Conservation (phyloP, 2,329 filamentous ascomycete species). For the Periconia sp. region DNA sequence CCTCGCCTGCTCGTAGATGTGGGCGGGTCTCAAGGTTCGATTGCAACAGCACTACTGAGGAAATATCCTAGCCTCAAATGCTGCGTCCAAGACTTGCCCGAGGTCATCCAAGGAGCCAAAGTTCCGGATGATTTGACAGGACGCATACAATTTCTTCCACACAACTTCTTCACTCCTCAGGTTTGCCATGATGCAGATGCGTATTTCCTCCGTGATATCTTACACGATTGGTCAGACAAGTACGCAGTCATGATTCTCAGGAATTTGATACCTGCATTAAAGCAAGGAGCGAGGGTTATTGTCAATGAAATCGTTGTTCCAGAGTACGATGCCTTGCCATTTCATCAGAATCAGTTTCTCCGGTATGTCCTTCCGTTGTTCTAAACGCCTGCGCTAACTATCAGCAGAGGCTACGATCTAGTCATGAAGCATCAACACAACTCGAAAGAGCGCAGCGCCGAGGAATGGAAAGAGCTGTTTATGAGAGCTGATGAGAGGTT, state of each 20-base stretch:
- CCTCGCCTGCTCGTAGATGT: slow-evolving; percentile 3
- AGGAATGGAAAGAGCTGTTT: slow-evolving; percentile 53
- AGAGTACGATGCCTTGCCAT: not conserved
- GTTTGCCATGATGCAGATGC: slow-evolving; percentile 9
- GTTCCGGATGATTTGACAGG: slow-evolving; percentile 3
- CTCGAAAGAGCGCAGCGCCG: slow-evolving; percentile 47
- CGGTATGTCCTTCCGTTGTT: slow-evolving; percentile 1
- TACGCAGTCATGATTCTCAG: slow-evolving; percentile 20
- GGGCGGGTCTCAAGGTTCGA: slow-evolving; percentile 1
- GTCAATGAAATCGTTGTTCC: slow-evolving; percentile 43
- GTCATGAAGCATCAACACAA: slow-evolving; percentile 10
- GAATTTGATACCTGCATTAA: slow-evolving; percentile 59
- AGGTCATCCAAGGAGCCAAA: not conserved
- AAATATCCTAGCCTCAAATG: slow-evolving; percentile 6
- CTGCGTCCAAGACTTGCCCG: slow-evolving; percentile 11
- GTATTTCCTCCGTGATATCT: slow-evolving; percentile 7
- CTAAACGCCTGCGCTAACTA: not conserved
- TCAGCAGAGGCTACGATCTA: slow-evolving; percentile 8
- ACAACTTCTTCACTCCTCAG: no score
- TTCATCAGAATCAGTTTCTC: slow-evolving; percentile 5
- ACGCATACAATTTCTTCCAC: slow-evolving; percentile 6
- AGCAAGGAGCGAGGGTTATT: slow-evolving; percentile 57
- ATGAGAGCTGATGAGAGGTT: slow-evolving; percentile 1
- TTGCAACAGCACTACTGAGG: slow-evolving; percentile 4
- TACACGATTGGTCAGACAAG: slow-evolving; percentile 57